Base-by-base conservation (phyloP, 2,329 filamentous ascomycete genomes). In the Fusarium nygamai region DNA sequence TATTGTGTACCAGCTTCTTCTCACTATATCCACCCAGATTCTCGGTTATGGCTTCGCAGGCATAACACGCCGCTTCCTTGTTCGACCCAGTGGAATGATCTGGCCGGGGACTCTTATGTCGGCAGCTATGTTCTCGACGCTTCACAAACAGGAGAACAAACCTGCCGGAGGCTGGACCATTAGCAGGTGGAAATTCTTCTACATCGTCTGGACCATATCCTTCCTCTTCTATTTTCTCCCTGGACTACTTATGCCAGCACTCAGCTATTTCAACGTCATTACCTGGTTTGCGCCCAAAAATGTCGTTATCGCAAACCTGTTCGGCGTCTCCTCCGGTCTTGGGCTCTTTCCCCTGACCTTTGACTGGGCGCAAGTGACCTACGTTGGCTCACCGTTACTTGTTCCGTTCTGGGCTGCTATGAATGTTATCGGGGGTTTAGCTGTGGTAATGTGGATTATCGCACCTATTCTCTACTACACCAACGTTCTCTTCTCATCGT, bases 51-150 rank as follows among this genome's bases (percentile, higher is more conserved):
- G 94, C 7, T 94, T 97, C 80, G 94, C 94, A 57, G 94, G 94
- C 5, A 86, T 97, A 48, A 93, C 93, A 5, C 88, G 94, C 65
- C 90, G 93, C 57, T 96, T 95, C 80, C 87, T 97, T 9, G 94
- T 97, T 34, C 90, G 94, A 33, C 94, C 94, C 1, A 93, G 93
- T 71, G 93, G 93, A 67, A 97, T 97, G 93, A 94, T 97, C 54
- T 97, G 94, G 94, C 94, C 94, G 3, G 92, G 93, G 29, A 97
- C 94, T 0, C 86, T 97, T 57, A 95, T 96, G 88, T 96, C 94
- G 27, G 94, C 94, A 2, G 92, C 94, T 77, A 95, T 97, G 93
- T 96, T 97, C 78, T 92, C 91, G 8, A 96, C 94, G 0, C 86
- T 97, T 57, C 94, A 97, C 82, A 95, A 92, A 78, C 91, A 94